Evolutionary conservation across 768 basidiomycete species (phyloP), one percentile per base, ranked within the genome.

Genomic region (Mycena galopus): DNA sequence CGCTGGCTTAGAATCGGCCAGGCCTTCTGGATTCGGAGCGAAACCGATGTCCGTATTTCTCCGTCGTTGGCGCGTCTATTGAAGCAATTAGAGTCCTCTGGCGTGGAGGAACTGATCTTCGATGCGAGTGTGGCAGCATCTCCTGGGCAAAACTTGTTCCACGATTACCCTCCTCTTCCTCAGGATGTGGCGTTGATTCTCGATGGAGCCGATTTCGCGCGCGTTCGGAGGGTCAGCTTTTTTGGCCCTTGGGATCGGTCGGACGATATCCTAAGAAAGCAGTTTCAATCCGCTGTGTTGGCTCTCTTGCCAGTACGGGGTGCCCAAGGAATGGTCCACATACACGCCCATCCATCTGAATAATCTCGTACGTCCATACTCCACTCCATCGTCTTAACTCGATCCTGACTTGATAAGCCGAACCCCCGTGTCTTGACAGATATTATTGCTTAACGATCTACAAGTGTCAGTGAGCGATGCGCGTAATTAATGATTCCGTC

Each of bases 201-300:
- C 12, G 69, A 71, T 29, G 57, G 47, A 7, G 33, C 21, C 14
- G 33, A 21, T 7, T 65, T 60, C 50, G 23, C 57, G 17, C 19
- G 63, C 27, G 57, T 71, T 23, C 63, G 17, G 8, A 50, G 37
- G 17, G 25, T 71, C 57, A 50, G 23, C 12, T 71, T 71, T 27
- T 32, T 51, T 21, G 69, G 69, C 19, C 63, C 69, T 2, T 71
- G 69, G 69, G 69, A 71, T 60, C 25, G 35, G 23, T 9, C 33
- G 3, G 35, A 59, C 12, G 69, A 71, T 47, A 65, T 71, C 3
- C 32, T 71, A 21, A 10, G 63, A 21, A 35, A 25, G 33, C 69
- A 71, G 62, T 65, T 71, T 50, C 23, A 14, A 32, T 51, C 57
- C 8, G 14, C 29, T 2, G n/a, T 65, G 29, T 51, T 11, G 19